Evolutionary conservation across 768 basidiomycete species (phyloP).

Genomic region (Cyclocybe cylindracea): DNA sequence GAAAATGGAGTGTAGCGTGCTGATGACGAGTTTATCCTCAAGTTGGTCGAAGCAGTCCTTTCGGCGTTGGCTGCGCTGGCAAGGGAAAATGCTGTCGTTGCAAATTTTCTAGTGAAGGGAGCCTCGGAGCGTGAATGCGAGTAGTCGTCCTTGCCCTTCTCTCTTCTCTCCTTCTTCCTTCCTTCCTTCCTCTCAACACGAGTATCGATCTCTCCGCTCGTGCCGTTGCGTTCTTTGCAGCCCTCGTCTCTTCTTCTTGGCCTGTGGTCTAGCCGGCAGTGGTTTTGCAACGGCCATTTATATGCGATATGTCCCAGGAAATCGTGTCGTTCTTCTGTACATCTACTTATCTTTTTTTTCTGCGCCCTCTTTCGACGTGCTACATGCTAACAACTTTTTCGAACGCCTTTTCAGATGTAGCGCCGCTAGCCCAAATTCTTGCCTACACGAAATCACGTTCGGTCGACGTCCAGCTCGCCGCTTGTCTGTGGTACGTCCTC

Average conservation of each 20-base stretch:
- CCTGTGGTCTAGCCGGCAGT: too few species aligned
- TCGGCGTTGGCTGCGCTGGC: constrained; percentile 65
- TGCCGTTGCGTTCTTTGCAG: too few species aligned
- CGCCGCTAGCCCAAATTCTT: constrained; percentile 46
- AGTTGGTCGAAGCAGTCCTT: constrained; percentile 70
- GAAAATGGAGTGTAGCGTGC: not conserved
- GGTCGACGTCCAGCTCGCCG: constrained; percentile 66
- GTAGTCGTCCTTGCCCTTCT: not conserved
- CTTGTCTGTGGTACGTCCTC: constrained; percentile 60
- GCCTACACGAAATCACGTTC: constrained; percentile 58
- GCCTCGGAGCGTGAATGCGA: constrained; percentile 41
- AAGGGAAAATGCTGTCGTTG: constrained; percentile 60
- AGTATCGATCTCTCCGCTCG: too few species aligned
- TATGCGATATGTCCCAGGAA: too few species aligned
- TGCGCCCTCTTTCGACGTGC: not conserved
- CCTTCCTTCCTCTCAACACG: too few species aligned
- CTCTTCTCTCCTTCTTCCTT: not conserved
- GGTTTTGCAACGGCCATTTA: too few species aligned
- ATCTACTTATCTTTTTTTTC: not conserved
- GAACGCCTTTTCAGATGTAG: constrained; percentile 23
- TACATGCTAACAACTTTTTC: not conserved
- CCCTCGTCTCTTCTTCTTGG: too few species aligned
- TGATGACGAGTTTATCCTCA: not conserved
- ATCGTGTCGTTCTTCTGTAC: too few species aligned
- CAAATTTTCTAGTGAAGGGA: constrained; percentile 46